These are phyloP conservation scores for Exophiala calicioides DNA, from an alignment of 2,329 filamentous ascomycete genomes.

Conservation along the genomic window DNA sequence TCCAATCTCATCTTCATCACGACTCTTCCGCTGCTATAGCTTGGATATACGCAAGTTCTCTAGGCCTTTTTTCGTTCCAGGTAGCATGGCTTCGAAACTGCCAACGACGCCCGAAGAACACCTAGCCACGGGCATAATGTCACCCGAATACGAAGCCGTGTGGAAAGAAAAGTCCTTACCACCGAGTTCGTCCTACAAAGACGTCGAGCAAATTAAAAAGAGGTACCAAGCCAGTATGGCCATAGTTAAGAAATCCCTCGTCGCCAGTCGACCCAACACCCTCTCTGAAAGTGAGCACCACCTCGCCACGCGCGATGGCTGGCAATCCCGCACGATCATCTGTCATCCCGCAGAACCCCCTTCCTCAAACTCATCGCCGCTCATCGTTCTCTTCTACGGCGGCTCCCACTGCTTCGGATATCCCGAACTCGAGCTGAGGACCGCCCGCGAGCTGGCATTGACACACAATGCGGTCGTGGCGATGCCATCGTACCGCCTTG, in stretches of 20 bases:
- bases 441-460: conserved; percentile 25
- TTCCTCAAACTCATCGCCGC: conserved; percentile 13
- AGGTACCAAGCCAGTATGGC: no score
- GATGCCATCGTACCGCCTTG: conserved; percentile 38
- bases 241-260: no score
- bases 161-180: conserved; percentile 10
- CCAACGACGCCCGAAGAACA: conserved; percentile 16
- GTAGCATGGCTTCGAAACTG: conserved; percentile 23
- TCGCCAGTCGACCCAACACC: no score
- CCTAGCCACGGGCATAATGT: conserved; percentile 18
- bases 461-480: conserved; percentile 31
- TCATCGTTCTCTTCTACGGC: conserved; percentile 33
- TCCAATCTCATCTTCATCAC: no score
- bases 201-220: no score
- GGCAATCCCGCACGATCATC: conserved; percentile 18
- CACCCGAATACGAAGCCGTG: conserved; percentile 17
- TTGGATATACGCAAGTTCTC: no score
- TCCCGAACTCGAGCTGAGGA: conserved; percentile 27
- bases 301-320: conserved; percentile 17
- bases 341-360: conserved; percentile 8
- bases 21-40: no score
- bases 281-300: no score
- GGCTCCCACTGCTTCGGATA: conserved; percentile 33
- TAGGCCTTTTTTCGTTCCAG: no score
- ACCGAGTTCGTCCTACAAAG: conserved; percentile 11